Base-by-base conservation (phyloP, 306 rosid genomes). In the Lathyrus oleraceus region DNA sequence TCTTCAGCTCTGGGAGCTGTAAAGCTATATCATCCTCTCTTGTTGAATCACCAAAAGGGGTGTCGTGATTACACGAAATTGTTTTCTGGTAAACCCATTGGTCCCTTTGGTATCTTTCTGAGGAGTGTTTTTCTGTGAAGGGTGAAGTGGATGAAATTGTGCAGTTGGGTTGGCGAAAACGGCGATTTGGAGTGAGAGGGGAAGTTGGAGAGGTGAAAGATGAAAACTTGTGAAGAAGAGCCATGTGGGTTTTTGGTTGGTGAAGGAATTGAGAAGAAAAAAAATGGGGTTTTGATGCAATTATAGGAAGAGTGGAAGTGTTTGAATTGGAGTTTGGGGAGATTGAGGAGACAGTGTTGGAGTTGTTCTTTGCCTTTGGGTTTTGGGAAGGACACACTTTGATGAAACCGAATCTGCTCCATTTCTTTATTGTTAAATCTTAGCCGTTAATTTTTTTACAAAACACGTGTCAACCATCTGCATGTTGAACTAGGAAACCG, bases 1-100 rank as follows among this genome's bases (percentile, higher is more conserved):
- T 90, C 80, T 88, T 85, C 77, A 94, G 87, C 90, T 90, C 97
- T 1, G 97, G 98, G 0, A 94, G 85, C 81, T 90, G 97, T 79
- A 88, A 39, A 8, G 95, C 89, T 5, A 94, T 94, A 76, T 88
- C 97, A 27, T 90, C 82, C 54, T 90, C 82, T 76, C 98, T 84
- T 1, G 32, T 4, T 0, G 88, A 63, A 63, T 21, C 84, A 12
- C 72, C 17, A 1, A 4, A 39, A 14, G 80, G 68, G 42, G 72
- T 35, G 10, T 7, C 21, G 15, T 86, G 63, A 48, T 8, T 30
- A 32, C 82, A 81, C 11, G 71, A 68, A 15, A 65, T 14, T 19
- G 67, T 57, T 30, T 49, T 40, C 40, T 78, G 35, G 82, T 85
- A 94, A 2, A 87, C 47, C 98, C 98, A 94, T 10, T 80, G 84